phyloP scores from a whole-genome alignment of 805 yeast species.

The Saccharomyces paradoxus region DNA sequence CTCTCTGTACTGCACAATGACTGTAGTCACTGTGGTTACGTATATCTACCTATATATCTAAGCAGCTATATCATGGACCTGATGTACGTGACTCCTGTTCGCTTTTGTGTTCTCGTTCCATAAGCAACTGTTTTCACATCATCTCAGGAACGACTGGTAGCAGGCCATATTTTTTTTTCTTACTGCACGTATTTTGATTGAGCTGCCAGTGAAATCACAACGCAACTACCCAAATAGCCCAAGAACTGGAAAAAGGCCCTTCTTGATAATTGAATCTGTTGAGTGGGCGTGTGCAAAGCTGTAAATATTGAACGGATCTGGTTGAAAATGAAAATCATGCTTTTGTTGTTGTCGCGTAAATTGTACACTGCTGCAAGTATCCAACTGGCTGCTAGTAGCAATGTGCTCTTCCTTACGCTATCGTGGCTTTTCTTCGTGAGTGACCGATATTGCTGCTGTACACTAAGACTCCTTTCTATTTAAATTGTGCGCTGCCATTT shows the following conservation, averaged over 20 bases:
- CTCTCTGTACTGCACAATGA: background rate
- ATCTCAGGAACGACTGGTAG: background rate
- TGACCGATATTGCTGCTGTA: background rate
- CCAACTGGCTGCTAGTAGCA: background rate
- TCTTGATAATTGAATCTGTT: slow-evolving; percentile 26
- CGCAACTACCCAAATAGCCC: slow-evolving; percentile 30
- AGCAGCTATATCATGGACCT: background rate
- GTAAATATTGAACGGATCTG: slow-evolving; percentile 30
- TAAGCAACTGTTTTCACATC: no score
- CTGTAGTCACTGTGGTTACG: background rate
- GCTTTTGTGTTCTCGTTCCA: background rate
- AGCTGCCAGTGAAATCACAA: slow-evolving; percentile 26
- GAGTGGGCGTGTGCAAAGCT: slow-evolving; percentile 24
- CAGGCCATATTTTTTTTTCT: background rate
- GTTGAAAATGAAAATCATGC: slow-evolving; percentile 22
- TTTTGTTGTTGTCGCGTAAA: background rate
- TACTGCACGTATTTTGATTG: slow-evolving; percentile 13
- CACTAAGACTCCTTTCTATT: background rate
- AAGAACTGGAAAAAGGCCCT: slow-evolving; percentile 30
- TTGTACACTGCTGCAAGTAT: background rate
- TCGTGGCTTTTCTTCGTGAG: slow-evolving; percentile 1
- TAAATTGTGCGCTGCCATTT: background rate
- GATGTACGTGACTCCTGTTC: background rate
- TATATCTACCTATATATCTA: background rate
- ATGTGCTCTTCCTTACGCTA: background rate